phyloP scores from a whole-genome alignment of 164 flowering plant genomes.

The Dillenia turbinata region DNA sequence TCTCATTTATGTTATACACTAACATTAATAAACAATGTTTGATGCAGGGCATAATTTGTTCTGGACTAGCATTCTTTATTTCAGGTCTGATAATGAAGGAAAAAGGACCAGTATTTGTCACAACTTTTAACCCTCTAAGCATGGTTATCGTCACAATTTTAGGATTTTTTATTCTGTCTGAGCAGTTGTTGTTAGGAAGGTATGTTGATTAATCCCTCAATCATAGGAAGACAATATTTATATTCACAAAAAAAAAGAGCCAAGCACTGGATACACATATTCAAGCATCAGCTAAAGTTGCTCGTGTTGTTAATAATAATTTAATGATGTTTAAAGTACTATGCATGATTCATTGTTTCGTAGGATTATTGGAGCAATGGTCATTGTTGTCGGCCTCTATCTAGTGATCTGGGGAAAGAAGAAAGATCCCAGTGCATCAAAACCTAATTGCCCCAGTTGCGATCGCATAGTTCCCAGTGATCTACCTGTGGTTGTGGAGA shows the following conservation, averaged over 20 bases:
- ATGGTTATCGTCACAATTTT: slow-evolving; percentile 27
- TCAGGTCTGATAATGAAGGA: slow-evolving; percentile 16
- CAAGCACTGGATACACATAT: too few relatives aligned
- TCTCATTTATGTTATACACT: not conserved
- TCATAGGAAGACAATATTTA: too few relatives aligned
- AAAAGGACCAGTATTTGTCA: slow-evolving; percentile 30
- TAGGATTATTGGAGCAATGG: slow-evolving; percentile 36
- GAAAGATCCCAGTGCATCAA: slow-evolving; percentile 10
- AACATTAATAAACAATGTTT: not conserved
- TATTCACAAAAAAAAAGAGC: too few relatives aligned
- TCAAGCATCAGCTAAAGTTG: too few relatives aligned
- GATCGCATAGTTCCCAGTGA: too few relatives aligned
- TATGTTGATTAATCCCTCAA: slow-evolving; percentile 1
- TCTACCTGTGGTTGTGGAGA: too few relatives aligned
- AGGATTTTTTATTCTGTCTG: slow-evolving; percentile 20
- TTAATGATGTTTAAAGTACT: too few relatives aligned
- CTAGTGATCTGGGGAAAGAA: slow-evolving; percentile 48
- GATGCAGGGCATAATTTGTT: slow-evolving; percentile 21
- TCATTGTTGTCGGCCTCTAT: slow-evolving; percentile 38
- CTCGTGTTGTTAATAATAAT: too few relatives aligned
- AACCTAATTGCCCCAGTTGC: too few relatives aligned
- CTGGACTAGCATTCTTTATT: slow-evolving; percentile 19
- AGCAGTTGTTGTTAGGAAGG: slow-evolving; percentile 26
- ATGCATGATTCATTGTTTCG: not conserved
- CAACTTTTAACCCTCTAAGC: slow-evolving; percentile 26